Conservation (phyloP, 331 rosid genomes). For the Quercus lobata region DNA sequence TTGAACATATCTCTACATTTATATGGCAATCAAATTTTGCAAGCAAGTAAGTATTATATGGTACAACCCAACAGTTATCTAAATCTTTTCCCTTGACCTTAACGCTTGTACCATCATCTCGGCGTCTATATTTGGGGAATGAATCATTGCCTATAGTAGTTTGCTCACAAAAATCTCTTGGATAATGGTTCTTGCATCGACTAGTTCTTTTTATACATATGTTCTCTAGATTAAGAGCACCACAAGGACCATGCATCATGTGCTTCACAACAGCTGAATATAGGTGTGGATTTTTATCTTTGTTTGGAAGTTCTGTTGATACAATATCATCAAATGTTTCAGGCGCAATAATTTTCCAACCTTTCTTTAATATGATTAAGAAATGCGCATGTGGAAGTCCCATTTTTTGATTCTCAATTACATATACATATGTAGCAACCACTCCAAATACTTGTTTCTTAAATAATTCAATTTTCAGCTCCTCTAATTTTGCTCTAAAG, state of each 20-base stretch:
- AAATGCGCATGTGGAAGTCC: constrained; percentile 6
- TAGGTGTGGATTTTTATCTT: neutral
- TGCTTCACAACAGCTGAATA: neutral
- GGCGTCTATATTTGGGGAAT: neutral
- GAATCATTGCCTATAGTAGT: neutral
- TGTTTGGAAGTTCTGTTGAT: neutral
- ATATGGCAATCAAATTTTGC: neutral
- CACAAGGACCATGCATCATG: constrained; percentile 3
- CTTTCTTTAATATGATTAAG: neutral
- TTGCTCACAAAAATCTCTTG: neutral
- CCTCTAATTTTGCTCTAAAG: neutral
- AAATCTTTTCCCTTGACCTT: neutral
- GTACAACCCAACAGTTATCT: neutral
- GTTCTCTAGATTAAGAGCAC: neutral
- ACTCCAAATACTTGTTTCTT: neutral
- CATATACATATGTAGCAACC: neutral
- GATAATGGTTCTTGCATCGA: neutral
- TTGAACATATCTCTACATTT: neutral
- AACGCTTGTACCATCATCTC: neutral
- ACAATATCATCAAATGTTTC: neutral
- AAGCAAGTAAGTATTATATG: neutral
- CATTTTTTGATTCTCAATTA: constrained; percentile 8
- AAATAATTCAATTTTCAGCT: neutral
- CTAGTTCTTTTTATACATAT: neutral
- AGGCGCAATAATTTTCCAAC: neutral